phyloP scores from a whole-genome alignment of 108 stramenopile genomes.

The Stephanodiscus minutulus region DNA sequence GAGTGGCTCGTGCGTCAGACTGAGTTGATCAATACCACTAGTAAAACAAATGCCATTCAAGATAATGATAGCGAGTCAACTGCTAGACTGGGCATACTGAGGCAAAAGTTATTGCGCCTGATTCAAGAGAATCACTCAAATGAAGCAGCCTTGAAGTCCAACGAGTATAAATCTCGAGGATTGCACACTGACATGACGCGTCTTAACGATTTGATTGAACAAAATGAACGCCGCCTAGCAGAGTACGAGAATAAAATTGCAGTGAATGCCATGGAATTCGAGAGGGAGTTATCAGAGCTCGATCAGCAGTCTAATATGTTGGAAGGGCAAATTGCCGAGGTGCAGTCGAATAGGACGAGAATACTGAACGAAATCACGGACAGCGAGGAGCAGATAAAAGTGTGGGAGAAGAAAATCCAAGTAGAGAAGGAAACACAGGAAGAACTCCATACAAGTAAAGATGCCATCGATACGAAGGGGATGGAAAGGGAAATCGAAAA shows the following conservation, averaged over 20 bases:
- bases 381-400: constrained; percentile 64
- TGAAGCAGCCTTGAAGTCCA: constrained; percentile 56
- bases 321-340: constrained; percentile 51
- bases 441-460: constrained; percentile 72
- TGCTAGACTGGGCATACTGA: constrained; percentile 57
- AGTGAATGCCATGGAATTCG: constrained; percentile 63
- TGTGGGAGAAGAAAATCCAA: constrained; percentile 87
- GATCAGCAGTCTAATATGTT: constrained; percentile 48
- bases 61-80: constrained; percentile 63
- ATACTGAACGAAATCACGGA: constrained; percentile 66
- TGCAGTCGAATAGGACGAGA: constrained; percentile 49
- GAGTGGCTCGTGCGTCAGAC: constrained; percentile 76
- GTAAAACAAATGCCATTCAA: constrained; percentile 56
- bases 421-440: constrained; percentile 85
- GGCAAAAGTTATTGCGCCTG: constrained; percentile 65
- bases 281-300: constrained; percentile 70
- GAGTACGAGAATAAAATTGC: constrained; percentile 52
- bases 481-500: constrained; percentile 89
- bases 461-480: constrained; percentile 63
- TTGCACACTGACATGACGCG: constrained; percentile 76
- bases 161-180: constrained; percentile 44
- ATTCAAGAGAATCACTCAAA: constrained; percentile 55
- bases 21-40: constrained; percentile 53
- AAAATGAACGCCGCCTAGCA: constrained; percentile 52
- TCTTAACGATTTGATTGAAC: constrained; percentile 76